These are phyloP conservation scores for Pezicula rhizophila DNA, from an alignment of 2,329 filamentous ascomycete genomes.

Conservation along the genomic window DNA sequence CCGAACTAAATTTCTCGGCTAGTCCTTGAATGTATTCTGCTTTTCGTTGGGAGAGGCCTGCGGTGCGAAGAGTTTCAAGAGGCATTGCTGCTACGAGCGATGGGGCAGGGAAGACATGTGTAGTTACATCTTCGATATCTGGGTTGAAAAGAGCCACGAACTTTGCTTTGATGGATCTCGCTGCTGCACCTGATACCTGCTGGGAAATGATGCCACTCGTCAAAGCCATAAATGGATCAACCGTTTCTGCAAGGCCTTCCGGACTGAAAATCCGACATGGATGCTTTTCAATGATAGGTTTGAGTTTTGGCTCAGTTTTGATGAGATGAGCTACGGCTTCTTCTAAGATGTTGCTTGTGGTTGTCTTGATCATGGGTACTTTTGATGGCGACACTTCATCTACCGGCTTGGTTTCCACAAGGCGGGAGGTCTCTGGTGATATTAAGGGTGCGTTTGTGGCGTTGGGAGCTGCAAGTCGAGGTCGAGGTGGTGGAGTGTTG, in stretches of 20 bases:
- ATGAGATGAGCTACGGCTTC: conserved; percentile 72
- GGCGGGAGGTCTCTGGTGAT: conserved; percentile 63
- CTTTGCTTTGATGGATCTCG: conserved; percentile 79
- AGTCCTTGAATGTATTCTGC: conserved; percentile 90
- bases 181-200: conserved; percentile 81
- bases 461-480: conserved; percentile 55
- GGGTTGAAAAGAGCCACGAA: conserved; percentile 68
- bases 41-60: conserved; percentile 88
- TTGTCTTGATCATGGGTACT: conserved; percentile 27
- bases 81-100: conserved; percentile 60
- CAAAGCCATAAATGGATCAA: conserved; percentile 84
- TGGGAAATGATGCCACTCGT: conserved; percentile 89
- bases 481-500: conserved; percentile 17
- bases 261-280: conserved; percentile 75
- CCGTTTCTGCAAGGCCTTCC: conserved; percentile 72
- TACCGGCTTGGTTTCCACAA: conserved; percentile 48
- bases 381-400: conserved; percentile 53
- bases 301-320: conserved; percentile 65
- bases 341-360: conserved; percentile 67
- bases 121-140: conserved; percentile 27
- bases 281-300: conserved; percentile 65
- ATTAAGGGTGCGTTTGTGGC: conserved; percentile 64
- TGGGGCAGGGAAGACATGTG: conserved; percentile 64
- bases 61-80: conserved; percentile 67
- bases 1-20: conserved; percentile 70